Evolutionary conservation across 805 yeast species (phyloP), one percentile per base, ranked within the genome.

Genomic region (Hanseniaspora singularis): DNA sequence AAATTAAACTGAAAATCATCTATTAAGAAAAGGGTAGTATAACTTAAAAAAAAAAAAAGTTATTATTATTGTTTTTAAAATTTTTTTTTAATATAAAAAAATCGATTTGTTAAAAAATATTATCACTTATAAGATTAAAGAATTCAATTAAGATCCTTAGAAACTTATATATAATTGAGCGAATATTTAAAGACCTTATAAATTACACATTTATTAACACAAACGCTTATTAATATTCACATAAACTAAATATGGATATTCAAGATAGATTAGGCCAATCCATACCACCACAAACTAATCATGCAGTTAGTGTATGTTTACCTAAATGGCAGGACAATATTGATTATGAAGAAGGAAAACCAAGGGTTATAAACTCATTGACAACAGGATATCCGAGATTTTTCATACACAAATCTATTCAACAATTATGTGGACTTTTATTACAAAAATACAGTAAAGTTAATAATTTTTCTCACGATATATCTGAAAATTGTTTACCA

Each of bases 281-380:
- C 1, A 88, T 92, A 50, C 96, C 98, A 2, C 80, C 83, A 50
- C 79, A 85, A 60, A 81, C 94, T 0, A 78, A 81, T 2, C 97
- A 92, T 62, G 96, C 96, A 0, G 95, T 89, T 1, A 84, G 95
- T 11, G 96, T 89, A 39, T 83, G 95, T 1, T 70, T 89, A 28
- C 98, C 98, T 7, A 83, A 95, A 0, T 92, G 97, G 98, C 81
- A 76, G 40, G 86, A 94, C 38, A 85, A 82, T 3, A 82, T 92
- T 1, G 96, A 86, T 3, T 92, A 92, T 57, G 96, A 87, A 60
- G 92, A 84, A 61, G 95, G 95, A 16, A 79, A 83, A 56, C 78
- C 73, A 18, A 78, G 86, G 81, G 85, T 87, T 3, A 79, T 80
- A 15, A 64, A 68, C 38, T 76, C 77, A 59, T 82, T 89, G 87